A percentile compares a stretch with the other conserved stretches of the same genome.
These are phyloP conservation scores for Phaseolus lunatus DNA, from an alignment of 306 rosid genomes.

Conservation along the genomic window DNA sequence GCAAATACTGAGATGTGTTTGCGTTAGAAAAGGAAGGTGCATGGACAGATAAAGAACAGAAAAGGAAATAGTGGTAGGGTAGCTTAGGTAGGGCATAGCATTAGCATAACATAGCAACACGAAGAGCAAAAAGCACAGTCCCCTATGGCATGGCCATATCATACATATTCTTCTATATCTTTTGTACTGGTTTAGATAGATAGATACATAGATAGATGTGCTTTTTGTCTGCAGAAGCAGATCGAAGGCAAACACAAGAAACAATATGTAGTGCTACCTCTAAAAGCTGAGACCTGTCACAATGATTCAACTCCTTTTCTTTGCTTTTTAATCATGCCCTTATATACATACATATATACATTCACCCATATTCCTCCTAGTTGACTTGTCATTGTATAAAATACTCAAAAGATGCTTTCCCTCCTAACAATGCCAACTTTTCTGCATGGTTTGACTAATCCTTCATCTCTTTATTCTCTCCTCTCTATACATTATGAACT, in stretches of 20 bases:
- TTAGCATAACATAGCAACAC: background rate
- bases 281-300: slow-evolving; percentile 55
- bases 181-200: slow-evolving; percentile 28
- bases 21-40: slow-evolving; percentile 38
- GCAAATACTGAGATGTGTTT: slow-evolving; percentile 34
- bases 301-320: slow-evolving; percentile 39
- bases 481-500: background rate
- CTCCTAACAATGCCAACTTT: slow-evolving; percentile 52
- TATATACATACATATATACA: background rate
- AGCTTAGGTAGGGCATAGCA: background rate
- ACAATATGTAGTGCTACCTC: slow-evolving; percentile 41
- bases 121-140: slow-evolving; percentile 39
- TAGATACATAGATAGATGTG: background rate
- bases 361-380: slow-evolving; percentile 39
- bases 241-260: slow-evolving; percentile 8
- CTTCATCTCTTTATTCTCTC: background rate
- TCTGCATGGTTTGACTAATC: slow-evolving; percentile 54
- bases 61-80: slow-evolving; percentile 50
- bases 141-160: background rate
- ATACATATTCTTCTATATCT: background rate
- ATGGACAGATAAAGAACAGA: slow-evolving; percentile 36
- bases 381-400: slow-evolving; percentile 61
- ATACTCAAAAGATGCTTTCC: slow-evolving; percentile 45
- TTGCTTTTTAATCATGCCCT: slow-evolving; percentile 44
- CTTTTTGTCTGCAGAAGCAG: slow-evolving; percentile 55